Base-by-base conservation (phyloP, 2,329 filamentous ascomycete genomes). In the Fusarium avenaceum region DNA sequence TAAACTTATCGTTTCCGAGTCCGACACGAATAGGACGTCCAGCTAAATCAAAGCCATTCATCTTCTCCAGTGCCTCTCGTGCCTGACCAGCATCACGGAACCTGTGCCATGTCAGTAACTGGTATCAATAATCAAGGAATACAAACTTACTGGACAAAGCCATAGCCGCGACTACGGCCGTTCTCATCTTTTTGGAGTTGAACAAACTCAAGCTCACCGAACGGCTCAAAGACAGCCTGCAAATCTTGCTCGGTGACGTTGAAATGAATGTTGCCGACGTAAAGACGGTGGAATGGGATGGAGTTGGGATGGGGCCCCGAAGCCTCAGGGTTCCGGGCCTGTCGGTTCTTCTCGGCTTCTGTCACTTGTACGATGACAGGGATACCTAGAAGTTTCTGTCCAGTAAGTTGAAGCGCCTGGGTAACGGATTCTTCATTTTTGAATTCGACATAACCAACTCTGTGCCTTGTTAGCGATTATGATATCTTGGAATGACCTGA, bases 1-100 rank as follows among this genome's bases (percentile, higher is more conserved):
- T 98, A 83, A 98, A 98, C 89, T 98, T 98, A 92, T 99, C 96
- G 85, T 97, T 99, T 82, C 96, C 96, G 84, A 99, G 93, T 81
- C 96, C 96, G 80, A 99, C 96, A 78, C 96, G 94, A 80, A 99
- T 98, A 69, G 94, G 94, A 79, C 96, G 94, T 81, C 94, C 94
- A 76, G 96, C 96, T 74, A 99, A 90, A 82, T 98, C 96, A 83
- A 98, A 99, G 70, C 95, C 94, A 82, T 99, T 99, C 95, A 99
- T 97, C 83, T 97, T 97, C 80, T 97, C 94, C 69, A 99, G 85
- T 65, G 96, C 96, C 80, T 97, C 93, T 77, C 95, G 93, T 77
- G 96, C 96, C 80, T 97, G 90, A 69, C 89, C 89, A 61, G 95
- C 94, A 77, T 98, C 92, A 76, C 91, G 90, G 81, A 96, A 97